A percentile compares a stretch with the other conserved stretches of the same genome.
These are phyloP conservation scores for Lachancea dasiensis DNA, from an alignment of 805 yeast species.

Conservation along the genomic window DNA sequence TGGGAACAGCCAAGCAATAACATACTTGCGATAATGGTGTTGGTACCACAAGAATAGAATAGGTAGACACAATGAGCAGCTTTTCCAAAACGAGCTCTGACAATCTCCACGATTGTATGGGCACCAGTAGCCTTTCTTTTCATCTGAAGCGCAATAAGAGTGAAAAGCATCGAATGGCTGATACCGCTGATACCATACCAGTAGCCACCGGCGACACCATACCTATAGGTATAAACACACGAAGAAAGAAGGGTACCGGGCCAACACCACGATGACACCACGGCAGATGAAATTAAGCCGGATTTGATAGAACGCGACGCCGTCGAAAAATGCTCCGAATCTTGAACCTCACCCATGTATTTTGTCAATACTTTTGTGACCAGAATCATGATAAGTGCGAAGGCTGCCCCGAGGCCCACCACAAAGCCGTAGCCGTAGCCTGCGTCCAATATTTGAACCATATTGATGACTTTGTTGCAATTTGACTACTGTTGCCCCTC, in stretches of 20 bases:
- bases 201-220: slow-evolving; percentile 55
- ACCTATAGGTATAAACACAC: slow-evolving; percentile 13
- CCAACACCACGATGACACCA: slow-evolving; percentile 30
- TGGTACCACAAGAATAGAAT: slow-evolving; percentile 31
- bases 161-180: slow-evolving; percentile 13
- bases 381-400: slow-evolving; percentile 36
- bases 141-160: slow-evolving; percentile 22
- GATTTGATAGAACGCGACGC: slow-evolving; percentile 38
- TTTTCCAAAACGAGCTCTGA: slow-evolving; percentile 31
- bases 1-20: slow-evolving; percentile 37
- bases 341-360: slow-evolving; percentile 37
- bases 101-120: slow-evolving; percentile 33
- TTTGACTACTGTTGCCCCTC: not conserved
- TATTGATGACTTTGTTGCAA: not conserved
- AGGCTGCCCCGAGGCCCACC: slow-evolving; percentile 41
- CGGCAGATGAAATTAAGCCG: slow-evolving; percentile 41
- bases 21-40: slow-evolving; percentile 32
- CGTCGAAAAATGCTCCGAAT: slow-evolving; percentile 37
- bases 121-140: slow-evolving; percentile 17
- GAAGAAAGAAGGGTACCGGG: slow-evolving; percentile 18
- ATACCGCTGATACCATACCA: slow-evolving; percentile 17
- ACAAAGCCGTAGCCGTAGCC: slow-evolving; percentile 37
- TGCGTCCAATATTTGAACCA: slow-evolving; percentile 12
- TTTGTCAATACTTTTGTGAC: slow-evolving; percentile 32
- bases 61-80: slow-evolving; percentile 29